These are phyloP conservation scores for Chlorella sp. DNA, from an alignment of 139 green algal genomes.

Conservation along the genomic window DNA sequence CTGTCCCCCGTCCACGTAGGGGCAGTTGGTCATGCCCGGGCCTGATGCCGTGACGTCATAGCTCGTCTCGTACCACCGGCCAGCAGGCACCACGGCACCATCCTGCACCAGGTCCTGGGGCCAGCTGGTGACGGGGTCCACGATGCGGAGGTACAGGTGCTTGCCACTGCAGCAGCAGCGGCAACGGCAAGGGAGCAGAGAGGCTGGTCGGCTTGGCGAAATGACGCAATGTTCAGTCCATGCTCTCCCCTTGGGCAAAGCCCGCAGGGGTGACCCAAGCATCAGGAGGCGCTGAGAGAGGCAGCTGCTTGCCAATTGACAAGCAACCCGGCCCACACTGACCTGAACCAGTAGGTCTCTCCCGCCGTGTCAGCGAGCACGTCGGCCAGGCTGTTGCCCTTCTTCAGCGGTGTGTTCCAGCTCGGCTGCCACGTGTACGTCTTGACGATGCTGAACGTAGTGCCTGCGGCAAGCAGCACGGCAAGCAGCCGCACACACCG, in stretches of 20 bases:
- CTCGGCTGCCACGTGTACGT: slow-evolving; percentile 22
- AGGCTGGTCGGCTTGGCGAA: background rate
- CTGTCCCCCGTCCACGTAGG: slow-evolving; percentile 6
- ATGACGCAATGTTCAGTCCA: background rate
- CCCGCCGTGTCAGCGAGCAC: slow-evolving; percentile 14
- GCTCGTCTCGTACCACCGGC: no score
- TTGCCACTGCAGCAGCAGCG: no score
- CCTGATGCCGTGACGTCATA: no score
- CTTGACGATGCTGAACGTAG: slow-evolving; percentile 21
- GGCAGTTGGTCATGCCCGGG: no score
- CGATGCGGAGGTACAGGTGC: slow-evolving; percentile 42
- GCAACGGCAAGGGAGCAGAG: no score
- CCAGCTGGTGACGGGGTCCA: slow-evolving; percentile 25
- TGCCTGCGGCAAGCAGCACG: slow-evolving; percentile 8
- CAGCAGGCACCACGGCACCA: slow-evolving; percentile 23
- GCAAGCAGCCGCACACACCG: background rate
- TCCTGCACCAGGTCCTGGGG: background rate
- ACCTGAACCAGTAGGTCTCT: slow-evolving; percentile 36
- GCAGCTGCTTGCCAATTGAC: no score
- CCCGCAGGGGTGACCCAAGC: background rate
- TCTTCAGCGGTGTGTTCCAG: slow-evolving; percentile 6
- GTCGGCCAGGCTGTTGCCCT: slow-evolving; percentile 20
- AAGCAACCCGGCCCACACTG: no score
- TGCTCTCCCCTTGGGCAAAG: background rate
- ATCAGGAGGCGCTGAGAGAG: no score